phyloP scores from a whole-genome alignment of 805 yeast species.

The Naumovozyma castellii region DNA sequence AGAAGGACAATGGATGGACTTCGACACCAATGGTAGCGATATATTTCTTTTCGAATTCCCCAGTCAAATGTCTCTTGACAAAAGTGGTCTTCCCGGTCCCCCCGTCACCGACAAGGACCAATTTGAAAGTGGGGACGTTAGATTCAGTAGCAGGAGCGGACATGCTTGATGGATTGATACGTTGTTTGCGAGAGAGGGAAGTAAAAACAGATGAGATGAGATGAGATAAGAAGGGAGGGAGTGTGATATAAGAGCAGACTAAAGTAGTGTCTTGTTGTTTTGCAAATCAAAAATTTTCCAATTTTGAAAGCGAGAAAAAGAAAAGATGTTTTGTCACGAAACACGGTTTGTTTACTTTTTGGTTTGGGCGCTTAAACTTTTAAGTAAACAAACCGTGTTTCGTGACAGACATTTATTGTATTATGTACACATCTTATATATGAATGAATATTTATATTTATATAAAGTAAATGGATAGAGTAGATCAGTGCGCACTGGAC shows the following conservation, averaged over 20 bases:
- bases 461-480: no score
- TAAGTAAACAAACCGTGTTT: no score
- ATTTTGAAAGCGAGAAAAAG: no score
- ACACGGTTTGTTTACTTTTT: no score
- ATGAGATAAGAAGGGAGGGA: background rate
- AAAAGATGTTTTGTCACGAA: no score
- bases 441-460: background rate
- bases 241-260: no score
- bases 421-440: no score
- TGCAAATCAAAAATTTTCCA: no score
- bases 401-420: no score
- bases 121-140: conserved; percentile 92
- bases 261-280: no score
- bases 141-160: conserved; percentile 5
- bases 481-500: conserved; percentile 26
- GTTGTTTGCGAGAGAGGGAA: background rate
- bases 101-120: conserved; percentile 99
- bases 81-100: conserved; percentile 99
- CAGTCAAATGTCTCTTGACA: conserved; percentile 98
- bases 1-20: conserved; percentile 96
- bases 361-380: no score
- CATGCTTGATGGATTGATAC: background rate
- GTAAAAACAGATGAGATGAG: background rate
- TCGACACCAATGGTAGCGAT: conserved; percentile 99
- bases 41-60: conserved; percentile 98